phyloP scores from a whole-genome alignment of 768 basidiomycete genomes.

The Podaxis rugospora region DNA sequence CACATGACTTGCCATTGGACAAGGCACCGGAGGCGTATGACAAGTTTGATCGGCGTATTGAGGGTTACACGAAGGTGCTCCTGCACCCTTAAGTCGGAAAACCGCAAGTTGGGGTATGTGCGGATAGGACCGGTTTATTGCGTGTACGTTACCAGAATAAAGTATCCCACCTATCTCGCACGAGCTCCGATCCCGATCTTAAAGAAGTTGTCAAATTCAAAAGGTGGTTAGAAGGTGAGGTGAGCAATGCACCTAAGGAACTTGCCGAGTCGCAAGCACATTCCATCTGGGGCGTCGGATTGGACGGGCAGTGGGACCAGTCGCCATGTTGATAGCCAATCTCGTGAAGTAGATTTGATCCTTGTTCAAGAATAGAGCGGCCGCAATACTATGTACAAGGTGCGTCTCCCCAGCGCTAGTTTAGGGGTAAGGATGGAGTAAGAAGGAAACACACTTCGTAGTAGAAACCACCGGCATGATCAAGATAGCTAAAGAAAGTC shows the following conservation, averaged over 20 bases:
- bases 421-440: slow-evolving; percentile 23
- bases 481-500: slow-evolving; percentile 62
- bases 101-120: background rate
- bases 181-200: slow-evolving; percentile 8
- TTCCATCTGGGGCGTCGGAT: slow-evolving; percentile 37
- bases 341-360: slow-evolving; percentile 76
- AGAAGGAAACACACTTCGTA: slow-evolving; percentile 48
- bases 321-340: slow-evolving; percentile 82
- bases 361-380: slow-evolving; percentile 63
- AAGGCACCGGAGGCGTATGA: slow-evolving; percentile 45
- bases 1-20: slow-evolving; percentile 46
- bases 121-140: background rate
- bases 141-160: slow-evolving; percentile 7
- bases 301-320: slow-evolving; percentile 65
- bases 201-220: background rate
- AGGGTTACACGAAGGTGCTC: slow-evolving; percentile 50
- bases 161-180: slow-evolving; percentile 5
- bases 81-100: slow-evolving; percentile 35
- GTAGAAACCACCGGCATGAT: slow-evolving; percentile 62
- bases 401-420: slow-evolving; percentile 79
- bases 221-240: background rate
- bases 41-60: slow-evolving; percentile 50
- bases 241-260: slow-evolving; percentile 51
- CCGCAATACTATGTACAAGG: slow-evolving; percentile 81
- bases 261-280: slow-evolving; percentile 59